phyloP scores from a whole-genome alignment of 2,329 filamentous ascomycete species.

The Xylaria multiplex region DNA sequence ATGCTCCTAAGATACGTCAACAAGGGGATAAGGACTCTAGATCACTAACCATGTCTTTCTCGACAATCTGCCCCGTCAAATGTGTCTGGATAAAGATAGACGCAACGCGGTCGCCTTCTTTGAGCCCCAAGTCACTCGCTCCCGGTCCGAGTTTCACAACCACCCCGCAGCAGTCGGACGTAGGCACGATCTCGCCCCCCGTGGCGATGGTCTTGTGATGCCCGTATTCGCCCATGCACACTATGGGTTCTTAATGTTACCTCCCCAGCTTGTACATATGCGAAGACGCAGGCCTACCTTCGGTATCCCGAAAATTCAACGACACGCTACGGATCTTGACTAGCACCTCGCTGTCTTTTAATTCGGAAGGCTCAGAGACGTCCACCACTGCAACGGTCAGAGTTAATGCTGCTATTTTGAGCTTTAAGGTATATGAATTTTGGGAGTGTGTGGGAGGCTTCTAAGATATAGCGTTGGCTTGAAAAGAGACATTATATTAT shows the following conservation, averaged over 20 bases:
- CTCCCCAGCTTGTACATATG: not conserved
- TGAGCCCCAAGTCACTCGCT: constrained; percentile 55
- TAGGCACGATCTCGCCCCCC: constrained; percentile 64
- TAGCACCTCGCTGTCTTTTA: constrained; percentile 62
- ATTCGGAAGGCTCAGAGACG: constrained; percentile 55
- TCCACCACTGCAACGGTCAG: constrained; percentile 46
- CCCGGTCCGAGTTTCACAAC: constrained; percentile 62
- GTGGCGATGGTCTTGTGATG: constrained; percentile 66
- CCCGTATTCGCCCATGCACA: constrained; percentile 72
- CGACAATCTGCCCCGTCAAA: constrained; percentile 67
- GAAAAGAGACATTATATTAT: no score
- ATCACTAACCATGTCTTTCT: constrained; percentile 58
- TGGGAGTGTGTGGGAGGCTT: no score
- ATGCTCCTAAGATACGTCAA: not conserved
- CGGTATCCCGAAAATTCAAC: constrained; percentile 62
- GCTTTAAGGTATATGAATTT: not conserved
- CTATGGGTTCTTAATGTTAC: constrained; percentile 50
- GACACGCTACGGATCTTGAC: constrained; percentile 59
- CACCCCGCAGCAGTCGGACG: constrained; percentile 76
- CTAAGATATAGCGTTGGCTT: no score
- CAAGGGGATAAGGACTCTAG: not conserved
- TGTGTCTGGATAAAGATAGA: constrained; percentile 70
- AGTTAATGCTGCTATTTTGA: not conserved
- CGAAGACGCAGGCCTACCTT: constrained; percentile 51
- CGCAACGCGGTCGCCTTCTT: constrained; percentile 71